Evolutionary conservation across 169 alveolate species (phyloP).

Genomic region (Cryptosporidium xiaoi): DNA sequence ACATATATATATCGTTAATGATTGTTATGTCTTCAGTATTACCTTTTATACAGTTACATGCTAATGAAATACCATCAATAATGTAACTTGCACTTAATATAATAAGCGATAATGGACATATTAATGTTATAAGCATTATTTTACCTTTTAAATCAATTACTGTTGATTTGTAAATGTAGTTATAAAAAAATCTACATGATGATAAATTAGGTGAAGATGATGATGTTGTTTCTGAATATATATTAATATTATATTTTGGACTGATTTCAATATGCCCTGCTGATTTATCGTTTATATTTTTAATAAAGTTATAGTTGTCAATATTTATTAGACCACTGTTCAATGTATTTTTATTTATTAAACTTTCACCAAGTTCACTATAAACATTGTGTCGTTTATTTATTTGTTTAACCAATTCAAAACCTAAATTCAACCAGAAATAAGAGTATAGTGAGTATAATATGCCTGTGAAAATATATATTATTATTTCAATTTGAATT

Average conservation of each 20-base stretch:
- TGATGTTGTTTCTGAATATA: too few relatives aligned
- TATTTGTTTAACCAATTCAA: constrained; percentile 10
- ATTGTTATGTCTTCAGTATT: neutral
- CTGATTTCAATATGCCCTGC: neutral
- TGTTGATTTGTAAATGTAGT: constrained; percentile 8
- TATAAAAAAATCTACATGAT: neutral
- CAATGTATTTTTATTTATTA: constrained; percentile 3
- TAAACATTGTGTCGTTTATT: constrained; percentile 34
- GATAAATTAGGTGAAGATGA: neutral
- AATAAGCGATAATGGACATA: constrained; percentile 37
- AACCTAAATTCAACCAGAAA: constrained; percentile 42
- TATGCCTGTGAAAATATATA: neutral
- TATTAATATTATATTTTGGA: too few relatives aligned
- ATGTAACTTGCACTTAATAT: neutral
- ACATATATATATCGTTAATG: too few relatives aligned
- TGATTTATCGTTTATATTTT: neutral
- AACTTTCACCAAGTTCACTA: constrained; percentile 3
- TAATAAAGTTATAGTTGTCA: neutral
- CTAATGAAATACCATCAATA: neutral
- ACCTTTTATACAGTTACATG: neutral
- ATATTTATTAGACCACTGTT: neutral
- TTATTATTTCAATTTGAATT: neutral
- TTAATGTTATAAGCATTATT: constrained; percentile 33
- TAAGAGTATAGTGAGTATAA: neutral
- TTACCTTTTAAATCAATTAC: constrained; percentile 22